Evolutionary conservation across 441 rosid species (phyloP).

Genomic region (Metrosideros polymorpha): DNA sequence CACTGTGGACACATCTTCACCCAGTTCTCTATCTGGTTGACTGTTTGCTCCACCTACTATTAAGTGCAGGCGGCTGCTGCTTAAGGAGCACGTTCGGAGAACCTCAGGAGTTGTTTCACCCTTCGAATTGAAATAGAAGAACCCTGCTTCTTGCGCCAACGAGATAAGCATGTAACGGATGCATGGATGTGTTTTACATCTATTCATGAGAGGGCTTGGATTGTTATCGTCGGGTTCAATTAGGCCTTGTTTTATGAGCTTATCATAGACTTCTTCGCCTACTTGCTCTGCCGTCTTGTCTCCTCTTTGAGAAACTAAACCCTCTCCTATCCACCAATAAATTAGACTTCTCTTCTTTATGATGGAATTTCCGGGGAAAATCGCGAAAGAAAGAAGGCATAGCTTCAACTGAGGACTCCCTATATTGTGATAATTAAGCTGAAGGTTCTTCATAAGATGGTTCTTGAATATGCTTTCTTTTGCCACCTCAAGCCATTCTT

Average conservation of each 20-base stretch:
- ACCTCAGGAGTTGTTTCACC: not conserved
- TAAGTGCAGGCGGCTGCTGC: not conserved
- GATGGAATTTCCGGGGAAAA: not conserved
- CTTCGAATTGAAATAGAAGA: not conserved
- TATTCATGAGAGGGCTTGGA: not conserved
- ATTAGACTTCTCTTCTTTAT: slow-evolving; percentile 1
- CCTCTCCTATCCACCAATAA: slow-evolving; percentile 13
- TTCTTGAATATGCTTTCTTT: not conserved
- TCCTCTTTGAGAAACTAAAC: not conserved
- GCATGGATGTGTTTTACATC: not conserved
- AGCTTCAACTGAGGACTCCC: not conserved
- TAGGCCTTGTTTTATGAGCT: not conserved
- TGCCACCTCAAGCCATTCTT: not conserved
- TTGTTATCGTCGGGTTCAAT: not conserved
- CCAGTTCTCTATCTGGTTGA: accelerated
- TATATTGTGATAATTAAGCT: not conserved
- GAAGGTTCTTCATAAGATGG: not conserved
- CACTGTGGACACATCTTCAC: not conserved
- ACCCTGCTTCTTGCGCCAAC: not conserved
- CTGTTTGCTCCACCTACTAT: not conserved
- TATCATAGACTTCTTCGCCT: not conserved
- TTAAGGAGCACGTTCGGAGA: not conserved
- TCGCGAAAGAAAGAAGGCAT: not conserved
- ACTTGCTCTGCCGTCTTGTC: not conserved
- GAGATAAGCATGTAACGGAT: not conserved